Evolutionary conservation across 2,329 filamentous ascomycete species (phyloP).

Genomic region (Paraphoma sp.): DNA sequence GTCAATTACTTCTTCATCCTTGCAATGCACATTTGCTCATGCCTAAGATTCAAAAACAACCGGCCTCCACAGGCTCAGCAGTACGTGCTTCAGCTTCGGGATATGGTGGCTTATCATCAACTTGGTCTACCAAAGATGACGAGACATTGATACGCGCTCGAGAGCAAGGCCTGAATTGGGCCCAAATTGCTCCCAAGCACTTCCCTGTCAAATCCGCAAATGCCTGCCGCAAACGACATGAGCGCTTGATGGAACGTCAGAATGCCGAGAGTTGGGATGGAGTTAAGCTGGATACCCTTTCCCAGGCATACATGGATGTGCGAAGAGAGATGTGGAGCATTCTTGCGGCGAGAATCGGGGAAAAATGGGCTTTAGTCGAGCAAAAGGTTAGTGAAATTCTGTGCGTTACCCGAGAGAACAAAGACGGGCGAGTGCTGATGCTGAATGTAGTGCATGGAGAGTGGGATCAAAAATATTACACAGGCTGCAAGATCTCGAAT

Average conservation of each 20-base stretch:
- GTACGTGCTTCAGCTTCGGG: too few relatives aligned
- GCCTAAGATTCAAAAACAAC: too few relatives aligned
- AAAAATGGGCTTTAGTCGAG: constrained; percentile 73
- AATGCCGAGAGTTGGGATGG: constrained; percentile 81
- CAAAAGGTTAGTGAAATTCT: too few relatives aligned
- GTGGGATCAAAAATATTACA: too few relatives aligned
- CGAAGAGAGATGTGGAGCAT: constrained; percentile 82
- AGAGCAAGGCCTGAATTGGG: constrained; percentile 81
- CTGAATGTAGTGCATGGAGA: too few relatives aligned
- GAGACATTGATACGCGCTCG: constrained; percentile 74
- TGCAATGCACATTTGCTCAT: too few relatives aligned
- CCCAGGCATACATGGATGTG: constrained; percentile 79
- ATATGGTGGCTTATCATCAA: too few relatives aligned
- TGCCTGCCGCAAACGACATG: constrained; percentile 87
- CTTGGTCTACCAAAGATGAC: constrained; percentile 81
- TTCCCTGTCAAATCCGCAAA: constrained; percentile 81
- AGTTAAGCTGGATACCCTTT: constrained; percentile 74
- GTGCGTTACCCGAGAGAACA: too few relatives aligned
- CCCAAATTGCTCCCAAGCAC: constrained; percentile 75
- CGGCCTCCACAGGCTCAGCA: too few relatives aligned
- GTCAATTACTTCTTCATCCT: too few relatives aligned
- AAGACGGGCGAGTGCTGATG: too few relatives aligned
- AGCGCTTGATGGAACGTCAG: constrained; percentile 77
- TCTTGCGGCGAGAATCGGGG: constrained; percentile 67
- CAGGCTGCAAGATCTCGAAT: too few relatives aligned